phyloP scores from a whole-genome alignment of 2,329 filamentous ascomycete species.

The Clarireedia homoeocarpa region DNA sequence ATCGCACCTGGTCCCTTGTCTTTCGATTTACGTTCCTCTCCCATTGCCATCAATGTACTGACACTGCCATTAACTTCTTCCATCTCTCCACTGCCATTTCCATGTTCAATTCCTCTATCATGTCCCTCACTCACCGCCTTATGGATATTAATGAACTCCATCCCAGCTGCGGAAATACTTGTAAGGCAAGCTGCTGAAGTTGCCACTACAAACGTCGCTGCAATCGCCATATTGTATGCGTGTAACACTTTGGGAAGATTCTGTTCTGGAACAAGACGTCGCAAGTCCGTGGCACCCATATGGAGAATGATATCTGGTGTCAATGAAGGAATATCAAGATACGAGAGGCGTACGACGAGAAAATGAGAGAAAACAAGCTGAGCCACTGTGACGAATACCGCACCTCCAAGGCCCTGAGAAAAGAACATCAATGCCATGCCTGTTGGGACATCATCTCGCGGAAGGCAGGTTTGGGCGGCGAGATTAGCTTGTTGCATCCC shows the following conservation, averaged over 20 bases:
- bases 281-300: conserved; percentile 45
- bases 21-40: not conserved
- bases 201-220: conserved; percentile 45
- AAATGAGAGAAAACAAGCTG: conserved; percentile 23
- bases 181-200: conserved; percentile 43
- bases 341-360: conserved; percentile 20
- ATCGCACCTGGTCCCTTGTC: not conserved
- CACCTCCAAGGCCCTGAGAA: conserved; percentile 31
- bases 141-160: conserved; percentile 53
- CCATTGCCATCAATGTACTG: not conserved
- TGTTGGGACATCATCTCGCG: conserved; percentile 23
- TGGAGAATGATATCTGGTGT: conserved; percentile 15
- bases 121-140: conserved; percentile 28
- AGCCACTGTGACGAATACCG: conserved; percentile 29
- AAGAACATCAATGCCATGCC: conserved; percentile 31
- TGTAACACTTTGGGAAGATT: conserved; percentile 39
- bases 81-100: not conserved
- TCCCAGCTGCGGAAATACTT: conserved; percentile 37
- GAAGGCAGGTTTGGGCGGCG: conserved; percentile 24
- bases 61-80: not conserved
- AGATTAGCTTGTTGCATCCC: conserved; percentile 27
- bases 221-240: conserved; percentile 48
- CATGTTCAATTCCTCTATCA: not conserved
- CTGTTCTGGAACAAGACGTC: conserved; percentile 30
- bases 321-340: conserved; percentile 5